These are phyloP conservation scores for Pseudocercospora eumusae DNA, from an alignment of 2,329 filamentous ascomycete species.

Conservation along the genomic window DNA sequence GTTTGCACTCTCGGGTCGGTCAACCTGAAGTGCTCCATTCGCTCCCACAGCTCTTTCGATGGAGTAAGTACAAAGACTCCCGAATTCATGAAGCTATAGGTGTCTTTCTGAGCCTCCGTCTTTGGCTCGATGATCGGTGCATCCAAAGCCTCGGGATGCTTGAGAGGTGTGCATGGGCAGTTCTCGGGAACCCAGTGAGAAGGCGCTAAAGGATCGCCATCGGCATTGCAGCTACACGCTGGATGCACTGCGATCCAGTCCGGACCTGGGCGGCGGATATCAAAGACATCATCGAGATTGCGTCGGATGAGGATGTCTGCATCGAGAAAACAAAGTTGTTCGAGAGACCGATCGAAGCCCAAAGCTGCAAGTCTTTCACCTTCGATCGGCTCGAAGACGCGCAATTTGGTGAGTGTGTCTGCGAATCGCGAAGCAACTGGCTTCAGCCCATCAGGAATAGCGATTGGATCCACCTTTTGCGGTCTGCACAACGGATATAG, in stretches of 20 bases:
- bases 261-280: conserved; percentile 40
- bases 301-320: conserved; percentile 54
- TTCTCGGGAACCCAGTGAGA: conserved; percentile 51
- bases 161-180: conserved; percentile 51
- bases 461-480: conserved; percentile 32
- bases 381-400: conserved; percentile 52
- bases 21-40: conserved; percentile 47
- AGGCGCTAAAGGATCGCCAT: conserved; percentile 54
- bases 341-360: conserved; percentile 8
- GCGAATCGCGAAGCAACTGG: conserved; percentile 54
- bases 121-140: conserved; percentile 35
- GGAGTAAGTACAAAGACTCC: conserved; percentile 56
- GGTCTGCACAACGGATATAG: conserved; percentile 46
- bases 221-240: conserved; percentile 56
- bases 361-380: conserved; percentile 1
- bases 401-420: conserved; percentile 59
- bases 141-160: conserved; percentile 41
- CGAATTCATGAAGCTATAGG: conserved; percentile 52
- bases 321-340: conserved; percentile 55
- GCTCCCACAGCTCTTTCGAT: conserved; percentile 41
- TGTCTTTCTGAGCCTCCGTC: conserved; percentile 34
- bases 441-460: conserved; percentile 19
- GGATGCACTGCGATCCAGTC: conserved; percentile 53
- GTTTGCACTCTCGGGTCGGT: conserved; percentile 43
- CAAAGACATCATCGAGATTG: conserved; percentile 52